Percentiles rank a stretch among this genome's conserved stretches.
phyloP scores from a whole-genome alignment of 1,284 basidiomycete genomes.

The Xanthoconium separans region DNA sequence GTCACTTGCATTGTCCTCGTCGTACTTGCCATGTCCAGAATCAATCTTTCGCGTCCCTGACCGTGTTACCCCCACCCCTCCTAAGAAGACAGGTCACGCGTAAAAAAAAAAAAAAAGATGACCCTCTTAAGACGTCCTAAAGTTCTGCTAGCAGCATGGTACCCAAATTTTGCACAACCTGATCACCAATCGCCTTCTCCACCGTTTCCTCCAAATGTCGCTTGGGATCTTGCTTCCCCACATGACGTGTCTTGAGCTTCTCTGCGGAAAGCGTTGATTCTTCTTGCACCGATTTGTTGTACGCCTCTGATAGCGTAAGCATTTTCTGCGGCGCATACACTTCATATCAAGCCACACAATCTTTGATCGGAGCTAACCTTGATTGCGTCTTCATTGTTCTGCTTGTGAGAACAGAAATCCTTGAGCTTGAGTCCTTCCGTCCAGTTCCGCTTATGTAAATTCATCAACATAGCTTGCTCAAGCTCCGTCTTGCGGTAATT shows the following conservation, averaged over 20 bases:
- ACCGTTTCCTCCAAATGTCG: conserved; percentile 94
- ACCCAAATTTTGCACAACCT: conserved; percentile 91
- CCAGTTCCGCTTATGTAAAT: conserved; percentile 97
- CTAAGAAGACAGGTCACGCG: too few species aligned
- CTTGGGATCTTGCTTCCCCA: conserved; percentile 97
- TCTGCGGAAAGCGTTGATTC: conserved; percentile 89
- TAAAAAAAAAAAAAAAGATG: too few species aligned
- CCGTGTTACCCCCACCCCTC: neutral
- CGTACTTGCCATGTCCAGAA: neutral
- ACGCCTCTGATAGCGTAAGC: conserved; percentile 86
- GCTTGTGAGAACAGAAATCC: conserved; percentile 86
- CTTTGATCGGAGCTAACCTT: conserved; percentile 56
- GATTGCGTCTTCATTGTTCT: conserved; percentile 87
- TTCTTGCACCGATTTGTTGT: conserved; percentile 96
- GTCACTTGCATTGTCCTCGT: neutral
- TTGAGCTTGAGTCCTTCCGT: conserved; percentile 90
- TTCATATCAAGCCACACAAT: conserved; percentile 11
- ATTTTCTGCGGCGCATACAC: conserved; percentile 63
- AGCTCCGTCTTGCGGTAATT: conserved; percentile 97
- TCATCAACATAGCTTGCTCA: conserved; percentile 98
- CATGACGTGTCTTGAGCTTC: conserved; percentile 93
- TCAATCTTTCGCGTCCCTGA: conserved; percentile 13
- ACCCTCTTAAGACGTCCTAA: conserved; percentile 29
- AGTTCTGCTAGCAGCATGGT: conserved; percentile 91
- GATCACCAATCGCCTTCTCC: conserved; percentile 95